Evolutionary conservation across 2,329 filamentous ascomycete genomes (phyloP).

Genomic region (Phyllosticta citriasiana): DNA sequence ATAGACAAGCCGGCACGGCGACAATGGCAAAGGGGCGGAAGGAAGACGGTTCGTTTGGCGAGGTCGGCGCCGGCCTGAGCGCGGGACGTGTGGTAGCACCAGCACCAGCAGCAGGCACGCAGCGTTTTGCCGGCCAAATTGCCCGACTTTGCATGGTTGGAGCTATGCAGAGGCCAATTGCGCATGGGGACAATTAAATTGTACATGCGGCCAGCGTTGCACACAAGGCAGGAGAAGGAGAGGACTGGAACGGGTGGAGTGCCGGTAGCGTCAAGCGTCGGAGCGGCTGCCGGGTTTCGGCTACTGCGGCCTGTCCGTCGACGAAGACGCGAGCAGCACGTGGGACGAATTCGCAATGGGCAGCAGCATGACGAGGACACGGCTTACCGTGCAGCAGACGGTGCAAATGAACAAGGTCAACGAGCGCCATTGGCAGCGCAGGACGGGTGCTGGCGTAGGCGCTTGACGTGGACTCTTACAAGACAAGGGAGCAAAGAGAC

Average conservation of each 20-base stretch:
- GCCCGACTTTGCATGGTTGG: not conserved
- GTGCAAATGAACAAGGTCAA: not conserved
- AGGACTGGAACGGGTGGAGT: not conserved
- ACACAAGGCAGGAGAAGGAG: not conserved
- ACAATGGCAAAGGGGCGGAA: not conserved
- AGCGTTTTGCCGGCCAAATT: not conserved
- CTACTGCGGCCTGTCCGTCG: not conserved
- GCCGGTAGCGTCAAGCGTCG: not conserved
- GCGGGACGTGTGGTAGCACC: not conserved
- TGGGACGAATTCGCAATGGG: not conserved
- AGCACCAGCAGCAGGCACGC: not conserved
- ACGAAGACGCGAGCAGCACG: not conserved
- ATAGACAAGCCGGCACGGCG: not conserved
- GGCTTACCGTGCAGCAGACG: not conserved
- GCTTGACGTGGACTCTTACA: not conserved
- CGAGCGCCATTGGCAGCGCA: not conserved
- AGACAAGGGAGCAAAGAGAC: not conserved
- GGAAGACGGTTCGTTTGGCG: not conserved
- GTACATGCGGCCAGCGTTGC: not conserved
- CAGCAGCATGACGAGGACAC: not conserved
- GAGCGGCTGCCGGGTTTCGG: not conserved
- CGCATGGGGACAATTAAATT: not conserved
- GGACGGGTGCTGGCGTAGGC: not conserved
- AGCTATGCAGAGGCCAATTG: not conserved
- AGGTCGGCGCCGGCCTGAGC: not conserved